Evolutionary conservation across 176 grass and related monocot species (phyloP), one percentile per base, ranked within the genome.

Genomic region (Hyparrhenia diplandra): DNA sequence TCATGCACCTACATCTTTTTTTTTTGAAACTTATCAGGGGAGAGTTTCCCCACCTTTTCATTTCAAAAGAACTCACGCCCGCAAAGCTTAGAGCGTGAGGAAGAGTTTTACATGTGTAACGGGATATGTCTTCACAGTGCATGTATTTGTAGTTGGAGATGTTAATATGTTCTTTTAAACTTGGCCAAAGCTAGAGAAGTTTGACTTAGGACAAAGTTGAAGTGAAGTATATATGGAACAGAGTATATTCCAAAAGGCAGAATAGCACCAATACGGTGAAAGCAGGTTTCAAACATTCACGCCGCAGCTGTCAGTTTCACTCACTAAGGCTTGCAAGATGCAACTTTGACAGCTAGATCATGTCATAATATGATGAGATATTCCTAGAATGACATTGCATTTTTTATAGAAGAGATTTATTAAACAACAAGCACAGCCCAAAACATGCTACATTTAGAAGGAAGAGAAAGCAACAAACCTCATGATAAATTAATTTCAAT

Each of bases 401-500:
- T 21, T 37, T 25, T 55, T 42, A 1, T 29, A 52, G 32, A 34
- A 13, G 55, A 45, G 25, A 20, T 37, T 83, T 25, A 66, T 54
- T 34, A 46, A 20, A 34, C 58, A 10, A 14, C 59, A 28, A 29
- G 30, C 10, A 35, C 14, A 47, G 6, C 25, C 13, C 77, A 67
- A 52, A 37, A 36, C 27, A 13, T 54, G 16, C 21, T 77, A 13
- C 45, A 69, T 82, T 58, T 54, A 52, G 5, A 76, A 65, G n/a
- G 23, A 57, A 41, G 27, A 54, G 16, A 67, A 37, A 80, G 20
- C 1, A 67, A 73, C 13, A 85, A 71, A 98, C 95, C 95, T 98
- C 95, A 60, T 86, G 79, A 83, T 87, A 91, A 67, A 98, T 94
- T 79, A 83, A 87, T 86, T 87, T 85, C 59, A 68, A 79, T 55